Base-by-base conservation (phyloP, 2,329 filamentous ascomycete species). In the Cercospora zeina region DNA sequence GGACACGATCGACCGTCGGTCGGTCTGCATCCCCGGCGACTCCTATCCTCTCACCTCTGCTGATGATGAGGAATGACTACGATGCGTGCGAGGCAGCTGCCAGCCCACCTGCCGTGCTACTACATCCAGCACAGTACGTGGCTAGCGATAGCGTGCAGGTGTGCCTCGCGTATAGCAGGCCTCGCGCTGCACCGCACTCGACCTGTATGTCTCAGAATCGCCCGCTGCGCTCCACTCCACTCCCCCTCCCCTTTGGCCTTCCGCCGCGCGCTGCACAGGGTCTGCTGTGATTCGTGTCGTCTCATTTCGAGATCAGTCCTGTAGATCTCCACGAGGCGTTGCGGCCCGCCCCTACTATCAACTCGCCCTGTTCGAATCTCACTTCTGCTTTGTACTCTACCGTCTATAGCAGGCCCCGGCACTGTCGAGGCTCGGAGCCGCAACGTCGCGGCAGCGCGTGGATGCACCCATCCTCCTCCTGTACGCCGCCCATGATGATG, bases 71-170 rank as follows among this genome's bases (percentile, higher is more conserved):
- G n/a, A 16, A 16, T 16, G 21, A 27, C 49, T 24, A 21, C 49
- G 11, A 8, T 16, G n/a, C 33, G 36, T 16, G n/a, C 33, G 54
- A 39, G 13, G n/a, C 51, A 36, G 16, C 51, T 54, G 54, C 34
- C 36, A 30, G 33, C 54, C 54, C 37, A 57, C 54, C 37, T 47
- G 54, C 54, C 54, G 54, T 57, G 54, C 54, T 37, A 33, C n/a
- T n/a, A n/a, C n/a, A n/a, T 39, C 55, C 37, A 33, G 56, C 42
- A 58, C 39, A n/a, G 42, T 49, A 16, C 42, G 36, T 33, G 56
- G 45, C 42, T 49, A 37, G 42, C 24, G 34, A 49, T 50, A 24
- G 30, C 33, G 56, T 58, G 56, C 56, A 58, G 47, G 30, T 31
- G 24, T 24, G 4, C 39, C 33, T 27, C 54, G 54, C 37, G 54